Evolutionary conservation across 164 flowering plant genomes (phyloP).

Genomic region (Chloranthus sessilifolius): DNA sequence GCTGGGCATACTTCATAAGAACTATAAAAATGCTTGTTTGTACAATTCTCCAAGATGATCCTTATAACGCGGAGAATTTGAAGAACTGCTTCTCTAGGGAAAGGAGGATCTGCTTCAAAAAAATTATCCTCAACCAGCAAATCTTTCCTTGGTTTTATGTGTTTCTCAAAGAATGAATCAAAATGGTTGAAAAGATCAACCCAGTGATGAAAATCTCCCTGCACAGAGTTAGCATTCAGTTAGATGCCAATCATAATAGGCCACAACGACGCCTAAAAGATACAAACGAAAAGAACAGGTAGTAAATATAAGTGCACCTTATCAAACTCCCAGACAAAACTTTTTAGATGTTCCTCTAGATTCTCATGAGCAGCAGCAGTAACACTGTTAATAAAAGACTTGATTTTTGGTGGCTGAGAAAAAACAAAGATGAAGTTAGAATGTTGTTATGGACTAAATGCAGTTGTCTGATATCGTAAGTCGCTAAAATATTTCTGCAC

Average conservation of each 20-base stretch:
- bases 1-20: constrained; percentile 66
- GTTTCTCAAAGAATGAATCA: constrained; percentile 87
- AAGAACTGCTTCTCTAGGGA: constrained; percentile 80
- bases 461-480: too few relatives aligned
- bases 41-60: constrained; percentile 84
- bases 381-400: constrained; percentile 63
- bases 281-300: not conserved
- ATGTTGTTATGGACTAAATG: too few relatives aligned
- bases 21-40: constrained; percentile 82
- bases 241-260: not conserved
- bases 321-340: constrained; percentile 85
- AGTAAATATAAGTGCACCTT: constrained; percentile 41
- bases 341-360: constrained; percentile 62
- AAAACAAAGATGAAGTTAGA: constrained; percentile 1
- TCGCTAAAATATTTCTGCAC: too few relatives aligned
- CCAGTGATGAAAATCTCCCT: constrained; percentile 99
- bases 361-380: constrained; percentile 70
- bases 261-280: not conserved
- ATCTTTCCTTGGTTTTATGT: constrained; percentile 76
- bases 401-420: constrained; percentile 84
- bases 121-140: constrained; percentile 69
- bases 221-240: constrained; percentile 6
- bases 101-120: constrained; percentile 74
- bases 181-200: constrained; percentile 89
- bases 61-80: constrained; percentile 83